These are phyloP conservation scores for Polyporus tsugae DNA, from an alignment of 1,284 basidiomycete genomes.

Conservation along the genomic window DNA sequence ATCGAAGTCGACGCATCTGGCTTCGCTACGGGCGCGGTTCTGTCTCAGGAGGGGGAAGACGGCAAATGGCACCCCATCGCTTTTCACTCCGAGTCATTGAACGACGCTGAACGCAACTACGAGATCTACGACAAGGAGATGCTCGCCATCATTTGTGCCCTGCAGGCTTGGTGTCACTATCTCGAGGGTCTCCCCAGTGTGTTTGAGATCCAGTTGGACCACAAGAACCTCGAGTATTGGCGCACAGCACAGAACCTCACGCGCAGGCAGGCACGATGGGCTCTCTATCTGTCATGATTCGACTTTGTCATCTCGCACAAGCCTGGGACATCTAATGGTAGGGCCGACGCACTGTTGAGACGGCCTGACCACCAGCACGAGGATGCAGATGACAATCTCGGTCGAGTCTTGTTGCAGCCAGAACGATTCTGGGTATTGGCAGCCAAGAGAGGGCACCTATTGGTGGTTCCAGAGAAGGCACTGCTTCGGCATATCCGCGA, in stretches of 20 bases:
- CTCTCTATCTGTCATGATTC: constrained; percentile 43
- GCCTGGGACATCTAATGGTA: constrained; percentile 44
- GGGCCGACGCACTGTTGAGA: constrained; percentile 51
- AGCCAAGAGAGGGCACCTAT: too few species aligned
- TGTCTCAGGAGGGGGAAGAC: too few species aligned
- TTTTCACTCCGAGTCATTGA: neutral
- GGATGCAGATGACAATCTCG: constrained; percentile 38
- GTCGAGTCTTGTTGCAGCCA: constrained; percentile 39
- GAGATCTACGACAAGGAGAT: constrained; percentile 49
- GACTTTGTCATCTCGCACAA: constrained; percentile 48
- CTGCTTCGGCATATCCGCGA: too few species aligned
- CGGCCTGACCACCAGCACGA: constrained; percentile 45
- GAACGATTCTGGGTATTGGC: constrained; percentile 14
- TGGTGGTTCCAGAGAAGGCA: neutral
- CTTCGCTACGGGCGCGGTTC: too few species aligned
- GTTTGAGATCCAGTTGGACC: too few species aligned
- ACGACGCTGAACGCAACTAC: constrained; percentile 41
- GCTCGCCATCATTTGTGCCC: constrained; percentile 42
- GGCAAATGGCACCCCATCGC: too few species aligned
- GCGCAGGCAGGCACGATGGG: constrained; percentile 51
- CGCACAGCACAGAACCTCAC: constrained; percentile 26
- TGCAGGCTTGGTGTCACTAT: constrained; percentile 26
- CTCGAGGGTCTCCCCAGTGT: too few species aligned
- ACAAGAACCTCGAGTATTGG: too few species aligned
- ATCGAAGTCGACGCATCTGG: neutral